Base-by-base conservation (phyloP, 1,139 yeast species). In the Lodderomyces metapsilosis region DNA sequence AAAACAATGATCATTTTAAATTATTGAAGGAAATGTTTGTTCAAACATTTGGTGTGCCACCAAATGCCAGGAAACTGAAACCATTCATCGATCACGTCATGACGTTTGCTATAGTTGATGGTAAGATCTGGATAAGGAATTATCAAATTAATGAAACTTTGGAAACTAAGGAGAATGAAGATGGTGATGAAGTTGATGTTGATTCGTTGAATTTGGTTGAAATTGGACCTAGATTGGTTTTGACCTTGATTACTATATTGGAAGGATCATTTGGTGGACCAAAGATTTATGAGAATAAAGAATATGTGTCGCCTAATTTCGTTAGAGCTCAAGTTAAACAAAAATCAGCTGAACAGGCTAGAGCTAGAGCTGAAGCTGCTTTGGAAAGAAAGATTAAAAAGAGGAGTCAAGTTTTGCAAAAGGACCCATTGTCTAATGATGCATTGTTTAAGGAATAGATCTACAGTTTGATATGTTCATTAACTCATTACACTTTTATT, bases 261-360 rank as follows among this genome's bases (percentile, higher is more conserved):
- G 98, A 92, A 67, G 99, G 98, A 38, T 88, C 98, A 2, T 94
- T 92, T 58, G 95, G 97, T 43, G 98, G 99, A 17, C 97, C 98
- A 48, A 89, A 92, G 74, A 88, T 92, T 52, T 92, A 88, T 68
- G 98, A 92, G 61, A 92, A 92, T 72, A 91, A 88, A 73, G 95
- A 92, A 66, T 92, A 88, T 63, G 96, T 92, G 40, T 87, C 96
- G 45, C 98, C 98, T 51, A 92, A 92, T 73, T 82, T 87, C 52
- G 95, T 86, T 40, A 84, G 98, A 70, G 89, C 98, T 11, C 97
- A 91, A 72, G 51, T 76, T 52, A 86, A 81, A 63, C 87, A 84
- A 54, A 78, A 85, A 58, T 82, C 85, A 46, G 98, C 98, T 7
- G 78, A 75, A 42, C 83, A 82, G 55, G 96, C 97, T 38, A 77